These are phyloP conservation scores for Xerocomus brunneocitrinus DNA, from an alignment of 768 basidiomycete species.

Conservation along the genomic window DNA sequence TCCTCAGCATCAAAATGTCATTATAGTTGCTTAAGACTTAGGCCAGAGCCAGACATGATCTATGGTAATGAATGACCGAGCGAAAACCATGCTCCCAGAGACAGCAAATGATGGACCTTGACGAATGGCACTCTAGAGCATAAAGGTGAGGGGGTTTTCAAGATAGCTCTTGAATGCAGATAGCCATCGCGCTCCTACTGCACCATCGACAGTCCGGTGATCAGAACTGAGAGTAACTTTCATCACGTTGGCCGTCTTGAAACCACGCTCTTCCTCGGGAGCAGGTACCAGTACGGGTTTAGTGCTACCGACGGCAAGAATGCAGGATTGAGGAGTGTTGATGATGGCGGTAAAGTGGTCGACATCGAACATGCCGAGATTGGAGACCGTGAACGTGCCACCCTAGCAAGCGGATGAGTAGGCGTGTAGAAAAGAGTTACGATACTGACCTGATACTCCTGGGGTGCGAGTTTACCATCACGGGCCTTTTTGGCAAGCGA, in stretches of 20 bases:
- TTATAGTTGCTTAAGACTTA: slow-evolving; percentile 7
- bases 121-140: slow-evolving; percentile 56
- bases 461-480: slow-evolving; percentile 91
- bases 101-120: neutral
- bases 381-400: slow-evolving; percentile 98
- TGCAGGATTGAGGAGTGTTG: slow-evolving; percentile 97
- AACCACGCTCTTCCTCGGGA: slow-evolving; percentile 87
- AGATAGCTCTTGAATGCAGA: slow-evolving; percentile 92
- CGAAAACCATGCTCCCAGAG: slow-evolving; percentile 4
- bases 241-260: slow-evolving; percentile 89
- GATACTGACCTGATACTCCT: slow-evolving; percentile 83
- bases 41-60: slow-evolving; percentile 5
- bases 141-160: slow-evolving; percentile 95
- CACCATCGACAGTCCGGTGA: slow-evolving; percentile 95
- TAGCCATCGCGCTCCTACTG: slow-evolving; percentile 90
- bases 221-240: slow-evolving; percentile 95
- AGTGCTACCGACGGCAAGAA: slow-evolving; percentile 90
- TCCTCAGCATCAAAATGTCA: neutral
- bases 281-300: slow-evolving; percentile 83
- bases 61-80: slow-evolving; percentile 18
- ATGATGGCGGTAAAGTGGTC: slow-evolving; percentile 98
- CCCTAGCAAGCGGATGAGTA: slow-evolving; percentile 47
- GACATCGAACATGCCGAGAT: slow-evolving; percentile 97
- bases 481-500: slow-evolving; percentile 91
- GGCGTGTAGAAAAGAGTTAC: neutral